Evolutionary conservation across 768 basidiomycete species (phyloP).

Genomic region (Leccinum pellstonianum): DNA sequence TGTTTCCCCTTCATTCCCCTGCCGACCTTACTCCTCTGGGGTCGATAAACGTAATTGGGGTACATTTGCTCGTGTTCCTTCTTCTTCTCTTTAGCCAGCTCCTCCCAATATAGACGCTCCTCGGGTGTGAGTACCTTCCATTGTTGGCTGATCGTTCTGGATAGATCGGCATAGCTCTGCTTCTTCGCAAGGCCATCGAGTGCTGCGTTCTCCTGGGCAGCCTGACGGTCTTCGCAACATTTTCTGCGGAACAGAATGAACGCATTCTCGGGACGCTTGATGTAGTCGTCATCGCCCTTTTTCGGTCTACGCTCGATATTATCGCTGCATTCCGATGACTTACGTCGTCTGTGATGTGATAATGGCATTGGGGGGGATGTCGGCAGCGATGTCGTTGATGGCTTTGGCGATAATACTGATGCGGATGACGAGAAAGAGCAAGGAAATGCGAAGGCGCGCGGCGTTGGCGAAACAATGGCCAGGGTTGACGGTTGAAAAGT

Average conservation of each 20-base stretch:
- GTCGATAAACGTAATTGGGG: slow-evolving; percentile 77
- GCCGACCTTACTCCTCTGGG: slow-evolving; percentile 56
- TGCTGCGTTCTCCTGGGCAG: slow-evolving; percentile 46
- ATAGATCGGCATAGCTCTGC: slow-evolving; percentile 73
- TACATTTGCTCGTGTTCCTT: slow-evolving; percentile 74
- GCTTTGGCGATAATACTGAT: slow-evolving; percentile 41
- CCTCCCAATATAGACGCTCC: slow-evolving; percentile 74
- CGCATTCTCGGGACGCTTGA: slow-evolving; percentile 82
- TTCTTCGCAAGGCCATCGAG: slow-evolving; percentile 54
- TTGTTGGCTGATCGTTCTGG: slow-evolving; percentile 78
- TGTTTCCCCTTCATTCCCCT: slow-evolving; percentile 47
- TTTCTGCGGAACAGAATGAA: slow-evolving; percentile 83
- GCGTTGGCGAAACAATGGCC: slow-evolving; percentile 60
- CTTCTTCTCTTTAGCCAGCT: slow-evolving; percentile 75
- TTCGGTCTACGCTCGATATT: slow-evolving; percentile 47
- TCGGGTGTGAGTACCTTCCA: slow-evolving; percentile 68
- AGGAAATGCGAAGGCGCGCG: slow-evolving; percentile 50
- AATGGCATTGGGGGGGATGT: slow-evolving; percentile 33
- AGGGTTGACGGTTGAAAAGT: slow-evolving; percentile 44
- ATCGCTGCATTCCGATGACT: slow-evolving; percentile 45
- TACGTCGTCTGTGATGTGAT: slow-evolving; percentile 47
- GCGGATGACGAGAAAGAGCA: slow-evolving; percentile 38
- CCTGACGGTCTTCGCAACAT: slow-evolving; percentile 71
- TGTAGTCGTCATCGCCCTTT: slow-evolving; percentile 79
- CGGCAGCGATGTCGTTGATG: slow-evolving; percentile 32